These are phyloP conservation scores for Penicillium sp. DNA, from an alignment of 2,329 filamentous ascomycete species.

Conservation along the genomic window DNA sequence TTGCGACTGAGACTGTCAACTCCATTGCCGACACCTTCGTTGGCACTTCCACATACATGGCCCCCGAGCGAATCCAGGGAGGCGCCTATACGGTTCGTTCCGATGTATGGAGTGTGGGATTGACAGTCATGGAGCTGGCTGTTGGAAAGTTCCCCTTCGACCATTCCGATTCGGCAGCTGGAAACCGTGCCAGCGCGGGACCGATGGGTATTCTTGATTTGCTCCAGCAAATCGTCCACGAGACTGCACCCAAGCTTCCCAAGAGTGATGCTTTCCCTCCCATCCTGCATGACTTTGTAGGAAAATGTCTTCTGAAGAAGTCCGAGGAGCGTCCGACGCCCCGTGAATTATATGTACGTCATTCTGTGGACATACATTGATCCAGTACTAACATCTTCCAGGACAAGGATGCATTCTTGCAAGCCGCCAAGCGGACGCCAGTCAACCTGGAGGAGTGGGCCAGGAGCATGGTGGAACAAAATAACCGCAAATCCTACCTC, in stretches of 20 bases:
- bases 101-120: slow-evolving; percentile 96
- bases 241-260: slow-evolving; percentile 87
- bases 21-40: slow-evolving; percentile 98
- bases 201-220: slow-evolving; percentile 95
- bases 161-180: slow-evolving; percentile 75
- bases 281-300: slow-evolving; percentile 95
- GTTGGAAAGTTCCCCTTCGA: slow-evolving; percentile 97
- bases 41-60: slow-evolving; percentile 99
- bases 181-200: slow-evolving; percentile 64
- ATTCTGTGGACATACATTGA: not conserved
- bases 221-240: slow-evolving; percentile 94
- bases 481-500: slow-evolving; percentile 93
- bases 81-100: slow-evolving; percentile 97
- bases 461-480: slow-evolving; percentile 86
- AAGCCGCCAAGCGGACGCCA: slow-evolving; percentile 93
- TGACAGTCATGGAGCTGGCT: slow-evolving; percentile 94
- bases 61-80: slow-evolving; percentile 94
- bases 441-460: slow-evolving; percentile 95
- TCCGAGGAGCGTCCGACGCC: slow-evolving; percentile 88
- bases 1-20: slow-evolving; percentile 97
- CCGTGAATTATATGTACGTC: slow-evolving; percentile 82
- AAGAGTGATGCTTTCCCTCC: slow-evolving; percentile 97
- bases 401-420: slow-evolving; percentile 92
- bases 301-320: slow-evolving; percentile 89
- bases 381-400: slow-evolving; percentile 49